Base-by-base conservation (phyloP, 495 filamentous ascomycete genomes). In the Apodospora peruviana region DNA sequence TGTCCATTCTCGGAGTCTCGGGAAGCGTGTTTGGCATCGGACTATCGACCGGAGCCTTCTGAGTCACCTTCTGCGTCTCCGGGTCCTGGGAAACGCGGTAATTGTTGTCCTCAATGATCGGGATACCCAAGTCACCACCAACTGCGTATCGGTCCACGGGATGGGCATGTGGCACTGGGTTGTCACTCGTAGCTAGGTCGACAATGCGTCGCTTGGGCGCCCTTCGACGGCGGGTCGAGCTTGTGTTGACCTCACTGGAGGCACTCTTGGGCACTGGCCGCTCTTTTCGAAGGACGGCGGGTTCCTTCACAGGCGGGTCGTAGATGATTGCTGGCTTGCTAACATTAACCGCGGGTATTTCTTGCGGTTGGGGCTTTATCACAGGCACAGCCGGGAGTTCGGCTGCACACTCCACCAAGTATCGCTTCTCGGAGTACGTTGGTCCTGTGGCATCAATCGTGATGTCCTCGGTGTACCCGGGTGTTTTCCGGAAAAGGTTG, bases 401-500 rank as follows among this genome's bases (percentile, higher is more conserved):
- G 2, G 84, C 84, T 4, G 75, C 87, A 22, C 90, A 80, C 12
- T 96, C 93, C n/a, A 86, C 77, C 23, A 98, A 73, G 43, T 87
- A 88, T 43, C 87, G 87, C 55, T 83, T 82, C 67, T 98, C 93
- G 14, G 80, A 81, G 57, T 87, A 90, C 17, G 78, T 83, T 3
- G 93, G 93, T 3, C 84, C 83, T 20, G 82, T 83, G 1, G 82
- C 78, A 61, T 98, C 94, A 56, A 98, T 89, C 35, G 87, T 77
- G 50, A 97, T 84, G 64, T 98, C 94, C 55, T 95, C 87, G 0
- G 83, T 79, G 58, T 91, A 93, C 9, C 93, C 93, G 2, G 93
- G 90, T 0, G 89, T 90, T n/a, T 78, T 81, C 49, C 93, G 86
- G 74, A 98, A 98, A 1, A 96, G 78, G 59, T 97, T 97, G 79